Percentiles rank a stretch among this genome's conserved stretches.
phyloP scores from a whole-genome alignment of 2,329 filamentous ascomycete genomes.

The Colletotrichum magnum region DNA sequence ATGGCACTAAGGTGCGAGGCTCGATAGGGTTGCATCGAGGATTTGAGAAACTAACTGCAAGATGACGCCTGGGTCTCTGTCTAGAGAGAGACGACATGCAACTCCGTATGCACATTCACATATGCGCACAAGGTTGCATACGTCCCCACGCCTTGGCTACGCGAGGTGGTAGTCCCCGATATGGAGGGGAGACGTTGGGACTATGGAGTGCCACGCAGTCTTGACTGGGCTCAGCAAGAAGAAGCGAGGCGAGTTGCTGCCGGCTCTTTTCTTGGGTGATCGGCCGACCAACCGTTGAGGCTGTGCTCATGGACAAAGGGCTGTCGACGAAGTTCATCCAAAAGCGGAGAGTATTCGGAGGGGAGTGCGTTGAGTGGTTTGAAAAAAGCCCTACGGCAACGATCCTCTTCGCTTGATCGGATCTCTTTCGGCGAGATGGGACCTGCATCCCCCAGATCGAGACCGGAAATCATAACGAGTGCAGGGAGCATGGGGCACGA shows the following conservation, averaged over 20 bases:
- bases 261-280: too few relatives aligned
- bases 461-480: constrained; percentile 16
- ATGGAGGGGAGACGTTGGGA: not conserved
- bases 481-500: constrained; percentile 30
- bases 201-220: constrained; percentile 8
- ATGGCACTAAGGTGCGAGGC: constrained; percentile 25
- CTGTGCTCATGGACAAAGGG: constrained; percentile 12
- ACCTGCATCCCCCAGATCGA: not conserved
- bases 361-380: too few relatives aligned
- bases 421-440: not conserved
- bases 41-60: constrained; percentile 20
- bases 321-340: constrained; percentile 3
- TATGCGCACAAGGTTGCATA: too few relatives aligned
- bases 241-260: not conserved
- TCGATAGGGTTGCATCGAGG: constrained; percentile 21
- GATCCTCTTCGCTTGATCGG: not conserved
- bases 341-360: not conserved
- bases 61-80: not conserved
- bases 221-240: not conserved
- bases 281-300: too few relatives aligned
- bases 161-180: too few relatives aligned
- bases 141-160: too few relatives aligned
- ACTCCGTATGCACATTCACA: not conserved
- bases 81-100: constrained; percentile 2
- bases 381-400: not conserved